Conservation (phyloP, 163 green algal genomes). For the Scenedesmus sp. region DNA sequence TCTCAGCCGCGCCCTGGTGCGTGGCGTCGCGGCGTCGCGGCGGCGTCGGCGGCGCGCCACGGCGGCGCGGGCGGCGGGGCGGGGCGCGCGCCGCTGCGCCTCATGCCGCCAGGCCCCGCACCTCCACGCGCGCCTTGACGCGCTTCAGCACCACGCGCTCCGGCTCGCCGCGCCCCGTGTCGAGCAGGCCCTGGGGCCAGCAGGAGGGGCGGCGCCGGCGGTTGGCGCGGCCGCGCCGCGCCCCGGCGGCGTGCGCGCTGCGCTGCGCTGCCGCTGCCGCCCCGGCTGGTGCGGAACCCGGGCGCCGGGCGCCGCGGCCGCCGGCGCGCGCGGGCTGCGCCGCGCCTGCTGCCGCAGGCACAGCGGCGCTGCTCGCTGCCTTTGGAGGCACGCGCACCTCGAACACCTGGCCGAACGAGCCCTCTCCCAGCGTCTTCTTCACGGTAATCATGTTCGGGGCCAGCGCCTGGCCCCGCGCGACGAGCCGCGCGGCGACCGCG, state of each 20-base stretch:
- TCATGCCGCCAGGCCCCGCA: slow-evolving; percentile 22
- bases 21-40: background rate
- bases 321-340: too few relatives aligned
- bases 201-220: too few relatives aligned
- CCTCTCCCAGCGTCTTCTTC: slow-evolving; percentile 67
- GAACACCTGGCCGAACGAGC: slow-evolving; percentile 78
- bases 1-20: slow-evolving; percentile 80
- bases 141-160: slow-evolving; percentile 80
- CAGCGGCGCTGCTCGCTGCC: too few relatives aligned
- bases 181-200: slow-evolving; percentile 26
- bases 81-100: background rate
- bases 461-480: slow-evolving; percentile 10
- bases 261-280: too few relatives aligned
- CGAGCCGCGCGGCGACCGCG: background rate
- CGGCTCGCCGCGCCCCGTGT: slow-evolving; percentile 10
- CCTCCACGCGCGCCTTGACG: slow-evolving; percentile 71
- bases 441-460: slow-evolving; percentile 47
- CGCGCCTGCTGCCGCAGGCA: too few relatives aligned
- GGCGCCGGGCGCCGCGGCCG: too few relatives aligned
- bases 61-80: background rate
- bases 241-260: too few relatives aligned
- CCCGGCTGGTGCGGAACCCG: too few relatives aligned
- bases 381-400: too few relatives aligned
- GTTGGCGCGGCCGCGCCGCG: too few relatives aligned
- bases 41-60: background rate